Base-by-base conservation (phyloP, 371 early-diverging fungal genomes). In the Coemansia sp. region DNA sequence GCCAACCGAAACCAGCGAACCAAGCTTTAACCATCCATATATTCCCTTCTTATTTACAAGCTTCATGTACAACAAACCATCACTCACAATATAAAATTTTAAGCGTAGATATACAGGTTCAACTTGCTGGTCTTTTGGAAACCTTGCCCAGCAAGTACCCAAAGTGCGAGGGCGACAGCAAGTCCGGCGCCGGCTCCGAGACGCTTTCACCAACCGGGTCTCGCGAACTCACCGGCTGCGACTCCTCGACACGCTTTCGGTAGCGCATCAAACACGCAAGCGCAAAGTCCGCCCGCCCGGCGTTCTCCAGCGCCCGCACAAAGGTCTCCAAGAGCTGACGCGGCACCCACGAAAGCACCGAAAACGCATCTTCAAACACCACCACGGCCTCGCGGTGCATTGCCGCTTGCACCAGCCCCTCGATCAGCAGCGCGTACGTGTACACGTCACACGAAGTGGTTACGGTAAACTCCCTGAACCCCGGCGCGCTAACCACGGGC, bases 281-380 rank as follows among this genome's bases (percentile, higher is more conserved):
- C 0, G 73, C 59, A 40, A 57, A 36, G 36, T 67, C 73, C 9
- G 52, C 38, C 26, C 56, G 36, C 43, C 36, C 30, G 4, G 10
- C 38, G 20, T 70, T 67, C 59, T 70, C 67, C n/a, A 75, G 48
- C 20, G 54, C 50, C 4, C 49, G 16, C 2, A 70, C 58, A 32
- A 75, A 47, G 3, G 71, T 70, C 35, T 55, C 51, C 26, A 75
- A 43, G 32, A 75, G 53, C 45, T 66, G 71, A 10, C 63, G 57
- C 11, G 75, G 71, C 10, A 75, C 71, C 9, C 13, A 45, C 2
- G 52, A 48, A 10, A 75, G 53, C 9, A 70, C n/a, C 1, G 55
- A 39, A 59, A 75, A 75, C 5, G 75, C 52, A 13, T 75, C 75
- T 34, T 75, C 75, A 51, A 75, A 75, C 34, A 75, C 54, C 10